phyloP scores from a whole-genome alignment of 164 flowering plant species.

The Houttuynia cordata region DNA sequence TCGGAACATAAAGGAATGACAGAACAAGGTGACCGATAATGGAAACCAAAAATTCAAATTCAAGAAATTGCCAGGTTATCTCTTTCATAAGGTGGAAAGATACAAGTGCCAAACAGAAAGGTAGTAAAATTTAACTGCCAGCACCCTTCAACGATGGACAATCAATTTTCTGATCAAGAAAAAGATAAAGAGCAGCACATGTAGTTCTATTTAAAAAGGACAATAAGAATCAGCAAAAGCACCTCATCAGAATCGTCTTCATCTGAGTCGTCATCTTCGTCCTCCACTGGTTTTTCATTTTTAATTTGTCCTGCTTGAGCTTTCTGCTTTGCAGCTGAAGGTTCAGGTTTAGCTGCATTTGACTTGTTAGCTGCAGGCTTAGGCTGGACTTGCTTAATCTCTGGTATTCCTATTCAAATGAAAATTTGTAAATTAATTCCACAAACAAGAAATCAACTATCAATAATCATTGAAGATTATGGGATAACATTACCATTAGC shows the following conservation, averaged over 20 bases:
- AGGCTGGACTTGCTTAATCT: conserved; percentile 8
- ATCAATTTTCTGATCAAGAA: too few species aligned
- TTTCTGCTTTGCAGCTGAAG: conserved; percentile 16
- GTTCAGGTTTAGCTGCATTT: conserved; percentile 12
- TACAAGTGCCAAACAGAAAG: too few species aligned
- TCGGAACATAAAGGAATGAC: too few species aligned
- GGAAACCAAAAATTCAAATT: too few species aligned
- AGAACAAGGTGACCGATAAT: too few species aligned
- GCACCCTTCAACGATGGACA: too few species aligned
- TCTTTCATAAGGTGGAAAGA: too few species aligned
- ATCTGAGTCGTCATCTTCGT: conserved; percentile 21
- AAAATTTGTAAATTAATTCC: background rate
- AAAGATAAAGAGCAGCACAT: too few species aligned
- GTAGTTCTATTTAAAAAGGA: background rate
- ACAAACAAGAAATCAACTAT: background rate
- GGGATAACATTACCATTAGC: background rate
- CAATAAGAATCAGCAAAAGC: background rate
- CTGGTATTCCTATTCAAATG: conserved; percentile 20
- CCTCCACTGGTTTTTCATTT: conserved; percentile 14
- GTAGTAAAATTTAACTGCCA: too few species aligned
- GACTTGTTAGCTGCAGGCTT: conserved; percentile 19
- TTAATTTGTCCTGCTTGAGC: conserved; percentile 22
- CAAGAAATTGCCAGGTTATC: too few species aligned
- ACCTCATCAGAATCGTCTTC: conserved; percentile 14
- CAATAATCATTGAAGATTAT: background rate